phyloP scores from a whole-genome alignment of 495 filamentous ascomycete species.

The Xylaria bambusicola region DNA sequence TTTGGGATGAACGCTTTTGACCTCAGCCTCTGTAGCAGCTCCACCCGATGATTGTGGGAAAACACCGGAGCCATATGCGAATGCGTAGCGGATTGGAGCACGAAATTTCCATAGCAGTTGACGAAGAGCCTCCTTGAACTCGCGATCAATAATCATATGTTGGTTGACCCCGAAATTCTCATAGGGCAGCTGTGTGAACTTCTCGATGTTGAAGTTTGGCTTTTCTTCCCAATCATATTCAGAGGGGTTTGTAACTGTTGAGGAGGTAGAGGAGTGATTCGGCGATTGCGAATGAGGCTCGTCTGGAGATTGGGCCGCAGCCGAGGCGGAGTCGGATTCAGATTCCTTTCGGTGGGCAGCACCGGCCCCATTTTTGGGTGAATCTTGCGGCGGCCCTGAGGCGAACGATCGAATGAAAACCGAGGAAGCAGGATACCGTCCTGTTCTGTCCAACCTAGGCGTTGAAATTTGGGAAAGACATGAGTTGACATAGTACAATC shows the following conservation, averaged over 20 bases:
- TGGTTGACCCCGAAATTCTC: conserved; percentile 92
- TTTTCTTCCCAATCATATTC: conserved; percentile 74
- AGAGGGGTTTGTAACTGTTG: conserved; percentile 20
- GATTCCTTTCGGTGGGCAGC: conserved; percentile 27
- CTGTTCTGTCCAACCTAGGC: neutral
- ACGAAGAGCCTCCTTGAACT: conserved; percentile 87
- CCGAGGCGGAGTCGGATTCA: conserved; percentile 33
- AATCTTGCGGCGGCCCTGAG: conserved; percentile 19
- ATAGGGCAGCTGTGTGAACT: conserved; percentile 85
- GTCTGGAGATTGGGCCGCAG: conserved; percentile 33
- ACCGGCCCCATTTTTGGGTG: conserved; percentile 19
- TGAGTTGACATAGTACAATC: conserved; percentile 4
- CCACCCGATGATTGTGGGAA: conserved; percentile 74
- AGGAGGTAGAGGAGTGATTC: conserved; percentile 7
- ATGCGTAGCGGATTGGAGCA: conserved; percentile 91
- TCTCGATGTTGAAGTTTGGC: conserved; percentile 69
- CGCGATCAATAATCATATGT: conserved; percentile 88
- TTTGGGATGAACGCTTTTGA: conserved; percentile 69
- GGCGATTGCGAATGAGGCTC: conserved; percentile 26
- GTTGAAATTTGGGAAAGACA: conserved; percentile 6
- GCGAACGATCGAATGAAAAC: conserved; percentile 24
- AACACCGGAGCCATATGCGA: conserved; percentile 96
- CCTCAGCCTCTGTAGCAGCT: conserved; percentile 51
- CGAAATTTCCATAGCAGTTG: conserved; percentile 90
- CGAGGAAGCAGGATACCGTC: conserved; percentile 5